These are phyloP conservation scores for Chlorella variabilis DNA, from an alignment of 163 green algal genomes.

Conservation along the genomic window DNA sequence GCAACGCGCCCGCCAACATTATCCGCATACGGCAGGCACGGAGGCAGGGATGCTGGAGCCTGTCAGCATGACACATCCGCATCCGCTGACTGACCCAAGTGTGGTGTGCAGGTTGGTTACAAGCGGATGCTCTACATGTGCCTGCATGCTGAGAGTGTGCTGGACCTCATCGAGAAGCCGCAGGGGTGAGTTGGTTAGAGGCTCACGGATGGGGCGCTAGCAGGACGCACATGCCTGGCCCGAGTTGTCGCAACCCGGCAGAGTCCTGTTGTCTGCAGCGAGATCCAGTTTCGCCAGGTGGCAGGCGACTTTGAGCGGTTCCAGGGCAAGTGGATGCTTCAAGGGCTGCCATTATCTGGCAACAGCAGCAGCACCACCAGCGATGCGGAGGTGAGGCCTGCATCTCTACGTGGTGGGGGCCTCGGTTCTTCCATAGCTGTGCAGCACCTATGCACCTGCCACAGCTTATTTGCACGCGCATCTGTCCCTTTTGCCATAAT, in stretches of 20 bases:
- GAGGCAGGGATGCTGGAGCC: too few species aligned
- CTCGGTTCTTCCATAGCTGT: too few species aligned
- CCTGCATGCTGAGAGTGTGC: constrained; percentile 63
- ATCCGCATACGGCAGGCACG: constrained; percentile 53
- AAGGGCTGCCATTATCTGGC: not conserved
- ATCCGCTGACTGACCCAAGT: too few species aligned
- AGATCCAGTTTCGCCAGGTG: constrained; percentile 71
- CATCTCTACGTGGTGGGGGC: too few species aligned
- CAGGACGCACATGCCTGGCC: too few species aligned
- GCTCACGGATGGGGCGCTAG: too few species aligned
- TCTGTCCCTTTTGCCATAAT: too few species aligned
- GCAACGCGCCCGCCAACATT: constrained; percentile 38
- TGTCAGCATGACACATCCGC: not conserved
- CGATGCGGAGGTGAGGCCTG: constrained; percentile 23
- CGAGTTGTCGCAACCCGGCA: not conserved
- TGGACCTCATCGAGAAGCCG: constrained; percentile 64
- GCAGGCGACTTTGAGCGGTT: constrained; percentile 61
- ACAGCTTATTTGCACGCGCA: too few species aligned
- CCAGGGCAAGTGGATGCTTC: constrained; percentile 73
- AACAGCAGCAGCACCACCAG: constrained; percentile 6
- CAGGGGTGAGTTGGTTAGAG: not conserved
- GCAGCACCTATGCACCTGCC: too few species aligned
- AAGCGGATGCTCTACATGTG: constrained; percentile 70
- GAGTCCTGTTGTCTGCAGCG: constrained; percentile 15
- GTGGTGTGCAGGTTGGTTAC: constrained; percentile 66